Conservation (phyloP, 2,329 filamentous ascomycete species). For the Thielaviopsis ethacetica region DNA sequence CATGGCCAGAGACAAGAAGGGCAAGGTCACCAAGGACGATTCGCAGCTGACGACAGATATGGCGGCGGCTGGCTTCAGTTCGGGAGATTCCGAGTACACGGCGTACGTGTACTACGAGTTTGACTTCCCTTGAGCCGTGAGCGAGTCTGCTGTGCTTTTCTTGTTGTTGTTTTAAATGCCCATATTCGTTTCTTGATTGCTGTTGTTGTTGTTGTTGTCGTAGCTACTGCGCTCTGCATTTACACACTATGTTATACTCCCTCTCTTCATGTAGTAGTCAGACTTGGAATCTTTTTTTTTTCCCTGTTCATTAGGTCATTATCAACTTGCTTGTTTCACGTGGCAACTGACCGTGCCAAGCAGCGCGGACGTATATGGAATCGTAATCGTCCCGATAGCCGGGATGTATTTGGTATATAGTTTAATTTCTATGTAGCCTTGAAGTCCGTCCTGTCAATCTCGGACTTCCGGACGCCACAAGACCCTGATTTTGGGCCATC, state of each 20-base stretch:
- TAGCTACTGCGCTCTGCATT: not conserved
- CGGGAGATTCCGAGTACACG: slow-evolving; percentile 73
- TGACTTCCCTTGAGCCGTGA: slow-evolving; percentile 40
- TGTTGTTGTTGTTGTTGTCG: not conserved
- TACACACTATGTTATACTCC: not conserved
- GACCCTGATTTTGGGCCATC: not conserved
- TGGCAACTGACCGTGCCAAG: not conserved
- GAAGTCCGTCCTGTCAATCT: not conserved
- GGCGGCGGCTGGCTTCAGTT: slow-evolving; percentile 53
- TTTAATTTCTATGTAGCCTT: not conserved
- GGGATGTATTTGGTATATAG: not conserved
- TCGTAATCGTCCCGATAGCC: not conserved
- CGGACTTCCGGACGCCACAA: slow-evolving; percentile 9
- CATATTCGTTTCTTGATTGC: not conserved
- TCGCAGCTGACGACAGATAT: slow-evolving; percentile 64
- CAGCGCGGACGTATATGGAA: not conserved
- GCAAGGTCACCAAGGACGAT: slow-evolving; percentile 81
- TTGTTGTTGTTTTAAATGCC: slow-evolving; percentile 1
- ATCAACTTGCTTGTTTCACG: not conserved
- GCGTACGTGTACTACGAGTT: slow-evolving; percentile 97
- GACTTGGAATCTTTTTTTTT: not conserved
- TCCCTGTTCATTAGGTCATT: not conserved
- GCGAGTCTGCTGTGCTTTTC: not conserved
- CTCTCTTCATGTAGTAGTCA: not conserved
- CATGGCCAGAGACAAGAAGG: slow-evolving; percentile 85